Base-by-base conservation (phyloP, 2,329 filamentous ascomycete species). In the Diaporthe citriasiana region DNA sequence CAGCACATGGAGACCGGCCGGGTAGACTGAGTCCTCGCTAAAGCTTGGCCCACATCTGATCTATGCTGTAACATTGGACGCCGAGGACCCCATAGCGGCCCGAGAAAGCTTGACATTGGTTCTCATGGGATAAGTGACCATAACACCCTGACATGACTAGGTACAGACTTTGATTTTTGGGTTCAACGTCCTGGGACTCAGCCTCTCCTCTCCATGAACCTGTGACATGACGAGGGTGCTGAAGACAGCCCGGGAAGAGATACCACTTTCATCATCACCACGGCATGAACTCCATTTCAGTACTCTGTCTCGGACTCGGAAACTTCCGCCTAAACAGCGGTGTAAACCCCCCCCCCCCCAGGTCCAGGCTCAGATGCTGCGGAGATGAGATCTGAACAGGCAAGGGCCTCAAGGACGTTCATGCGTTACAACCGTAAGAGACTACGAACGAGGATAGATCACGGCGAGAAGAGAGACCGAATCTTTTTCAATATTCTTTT, bases 11-110 rank as follows among this genome's bases (percentile, higher is more conserved):
- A 30, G 22, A 25, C 60, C 33, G 42, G 3, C 42, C 30, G 42
- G 60, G 42, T 47, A 7, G 2, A 50, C 60, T 50, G 60, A 65
- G 19, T 35, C 60, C 50, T 65, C 2, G 27, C 42, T 19, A 50
- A 65, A 65, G 27, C 42, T 50, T 65, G 19, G 22, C 60, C 60
- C 42, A 65, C 59, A 50, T 45, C 30, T 25, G 27, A 35, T 25
- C 42, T 22, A 50, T 33, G 42, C 27, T 50, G 60, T 42, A 8
- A 65, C 27, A 50, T 27, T 38, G 1, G 25, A 65, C 22, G 60
- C 42, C 22, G 42, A 50, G 42, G 22, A 50, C 42, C 60, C 30
- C 25, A 19, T 65, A 22, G 45, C 42, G 60, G 60, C 4, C 60
- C 42, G 60, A 65, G 19, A 50, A 65, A 65, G 42, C 60, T 65